A percentile compares a stretch with the other conserved stretches of the same genome.
phyloP scores from a whole-genome alignment of 2,329 filamentous ascomycete genomes.

The Zalaria sp. region DNA sequence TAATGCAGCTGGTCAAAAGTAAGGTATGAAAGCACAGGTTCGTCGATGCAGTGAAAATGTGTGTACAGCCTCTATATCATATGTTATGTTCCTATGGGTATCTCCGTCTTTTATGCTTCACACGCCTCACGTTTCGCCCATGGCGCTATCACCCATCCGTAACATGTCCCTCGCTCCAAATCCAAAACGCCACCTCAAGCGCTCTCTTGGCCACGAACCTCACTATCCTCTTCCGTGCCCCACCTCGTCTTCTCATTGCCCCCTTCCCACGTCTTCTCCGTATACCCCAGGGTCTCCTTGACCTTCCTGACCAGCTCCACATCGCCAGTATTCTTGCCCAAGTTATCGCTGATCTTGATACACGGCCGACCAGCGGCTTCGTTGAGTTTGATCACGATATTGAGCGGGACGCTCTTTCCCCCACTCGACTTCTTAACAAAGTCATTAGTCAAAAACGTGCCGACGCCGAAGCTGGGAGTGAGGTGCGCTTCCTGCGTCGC shows the following conservation, averaged over 20 bases:
- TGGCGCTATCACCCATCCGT: too few relatives aligned
- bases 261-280: conserved; percentile 68
- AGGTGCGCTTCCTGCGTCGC: conserved; percentile 70
- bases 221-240: conserved; percentile 34
- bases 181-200: neutral
- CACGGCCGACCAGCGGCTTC: conserved; percentile 69
- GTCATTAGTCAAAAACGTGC: conserved; percentile 89
- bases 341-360: conserved; percentile 81
- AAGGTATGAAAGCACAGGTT: too few relatives aligned
- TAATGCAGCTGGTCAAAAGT: too few relatives aligned
- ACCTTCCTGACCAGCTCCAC: conserved; percentile 64
- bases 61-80: too few relatives aligned
- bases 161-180: too few relatives aligned
- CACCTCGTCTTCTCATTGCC: conserved; percentile 77
- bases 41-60: too few relatives aligned
- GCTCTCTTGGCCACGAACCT: neutral
- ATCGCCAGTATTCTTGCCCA: conserved; percentile 89
- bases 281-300: conserved; percentile 74
- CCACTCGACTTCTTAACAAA: conserved; percentile 59
- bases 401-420: conserved; percentile 77
- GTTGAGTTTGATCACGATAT: conserved; percentile 95
- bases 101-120: too few relatives aligned
- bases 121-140: too few relatives aligned
- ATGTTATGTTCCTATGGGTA: too few relatives aligned
- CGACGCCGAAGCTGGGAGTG: conserved; percentile 79